Base-by-base conservation (phyloP, 257 asterid species). In the Jacaranda copaia region DNA sequence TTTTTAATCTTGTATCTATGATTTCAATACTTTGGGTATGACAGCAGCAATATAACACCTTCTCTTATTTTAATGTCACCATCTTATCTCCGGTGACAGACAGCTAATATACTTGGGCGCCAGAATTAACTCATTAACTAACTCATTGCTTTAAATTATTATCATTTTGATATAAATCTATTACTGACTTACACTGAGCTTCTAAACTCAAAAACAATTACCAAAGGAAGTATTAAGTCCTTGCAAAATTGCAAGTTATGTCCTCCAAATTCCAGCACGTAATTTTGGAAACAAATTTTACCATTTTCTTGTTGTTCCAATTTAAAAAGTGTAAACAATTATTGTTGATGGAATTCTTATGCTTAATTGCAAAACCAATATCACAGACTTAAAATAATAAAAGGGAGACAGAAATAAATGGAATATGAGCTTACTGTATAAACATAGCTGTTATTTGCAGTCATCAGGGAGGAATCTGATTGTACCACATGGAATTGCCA, bases 401-500 rank as follows among this genome's bases (percentile, higher is more conserved):
- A 40, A 39, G 48, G 57, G 60, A 13, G 52, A 25, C 16, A 76
- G 53, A 68, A 66, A 52, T 45, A 78, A 18, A 2, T 25, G 32
- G 19, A 46, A 25, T 69, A 78, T 25, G 8, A 3, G 32, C 80
- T 77, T 80, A 89, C 98, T 82, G 60, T 79, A 77, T 89, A 90
- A 68, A 84, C 81, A 67, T 45, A 13, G 83, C 74, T 77, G 48
- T 65, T 85, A 81, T 78, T 81, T 35, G 82, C 77, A 18, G 80
- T 53, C 76, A 68, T 13, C 55, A 66, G 11, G 20, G 86, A 73
- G 65, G 84, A 81, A 42, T 87, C 82, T 72, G 89, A 63, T 74
- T 40, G 83, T 58, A 40, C 74, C 73, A 51, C 81, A 67, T 77
- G 70, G 79, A 90, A 86, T 74, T 85, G 84, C 96, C 97, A 93